These are phyloP conservation scores for Leccinum barrowsii DNA, from an alignment of 768 basidiomycete genomes.

Conservation along the genomic window DNA sequence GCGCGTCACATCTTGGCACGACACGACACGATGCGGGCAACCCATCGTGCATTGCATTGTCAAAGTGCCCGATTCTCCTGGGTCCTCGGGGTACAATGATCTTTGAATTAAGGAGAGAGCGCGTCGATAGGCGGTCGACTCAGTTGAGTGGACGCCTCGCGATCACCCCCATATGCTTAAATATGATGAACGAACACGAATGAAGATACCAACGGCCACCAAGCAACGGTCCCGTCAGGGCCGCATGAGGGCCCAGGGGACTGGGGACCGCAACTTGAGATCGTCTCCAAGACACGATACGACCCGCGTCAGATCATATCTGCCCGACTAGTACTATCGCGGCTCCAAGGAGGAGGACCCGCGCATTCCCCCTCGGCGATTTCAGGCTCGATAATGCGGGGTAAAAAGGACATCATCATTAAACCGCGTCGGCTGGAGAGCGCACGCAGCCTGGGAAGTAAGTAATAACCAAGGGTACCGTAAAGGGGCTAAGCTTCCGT, in stretches of 20 bases:
- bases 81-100: conserved; percentile 1
- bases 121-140: background rate
- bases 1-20: no score
- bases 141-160: conserved; percentile 4
- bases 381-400: background rate
- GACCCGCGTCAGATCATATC: background rate
- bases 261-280: background rate
- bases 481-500: background rate
- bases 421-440: background rate
- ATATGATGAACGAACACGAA: background rate
- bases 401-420: background rate
- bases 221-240: background rate
- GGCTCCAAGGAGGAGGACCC: background rate
- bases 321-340: background rate
- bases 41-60: conserved; percentile 56
- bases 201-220: background rate
- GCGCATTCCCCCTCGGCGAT: background rate
- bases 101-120: background rate
- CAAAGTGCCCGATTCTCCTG: conserved; percentile 47
- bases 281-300: background rate
- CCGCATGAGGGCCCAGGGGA: no score
- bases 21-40: background rate
- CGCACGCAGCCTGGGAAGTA: background rate
- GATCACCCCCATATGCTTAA: background rate
- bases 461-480: background rate